phyloP scores from a whole-genome alignment of 2,329 filamentous ascomycete genomes.

The Pseudogymnoascus sp. region DNA sequence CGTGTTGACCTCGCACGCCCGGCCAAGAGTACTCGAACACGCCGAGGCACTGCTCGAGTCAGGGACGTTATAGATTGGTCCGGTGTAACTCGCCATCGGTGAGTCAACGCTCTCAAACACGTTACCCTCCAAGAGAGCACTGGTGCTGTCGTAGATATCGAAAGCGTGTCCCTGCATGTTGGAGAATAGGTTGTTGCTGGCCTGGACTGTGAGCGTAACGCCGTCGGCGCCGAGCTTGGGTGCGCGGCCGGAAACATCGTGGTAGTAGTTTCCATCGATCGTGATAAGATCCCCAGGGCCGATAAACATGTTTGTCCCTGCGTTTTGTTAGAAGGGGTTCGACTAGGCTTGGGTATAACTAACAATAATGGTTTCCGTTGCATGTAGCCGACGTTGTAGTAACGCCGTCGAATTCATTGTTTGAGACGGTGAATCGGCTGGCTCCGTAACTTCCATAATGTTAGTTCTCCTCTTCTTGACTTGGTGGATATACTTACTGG shows the following conservation, averaged over 20 bases:
- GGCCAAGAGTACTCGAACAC: not conserved
- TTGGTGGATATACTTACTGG: not conserved
- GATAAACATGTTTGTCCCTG: constrained; percentile 32
- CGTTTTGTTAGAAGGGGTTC: not conserved
- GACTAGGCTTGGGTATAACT: constrained; percentile 28
- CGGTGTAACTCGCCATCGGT: constrained; percentile 19
- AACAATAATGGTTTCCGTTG: constrained; percentile 42
- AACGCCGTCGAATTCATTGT: constrained; percentile 39
- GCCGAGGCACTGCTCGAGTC: constrained; percentile 14
- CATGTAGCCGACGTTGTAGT: constrained; percentile 38
- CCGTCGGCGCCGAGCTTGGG: constrained; percentile 35
- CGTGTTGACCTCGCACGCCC: not conserved
- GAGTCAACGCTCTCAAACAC: constrained; percentile 36
- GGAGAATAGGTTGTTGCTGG: constrained; percentile 38
- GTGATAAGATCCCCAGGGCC: constrained; percentile 36
- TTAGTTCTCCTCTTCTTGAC: not conserved
- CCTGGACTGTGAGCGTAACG: constrained; percentile 33
- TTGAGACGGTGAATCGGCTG: constrained; percentile 38
- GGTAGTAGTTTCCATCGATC: constrained; percentile 38
- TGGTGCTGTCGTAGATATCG: constrained; percentile 29
- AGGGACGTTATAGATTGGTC: constrained; percentile 16
- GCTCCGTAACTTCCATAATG: constrained; percentile 24
- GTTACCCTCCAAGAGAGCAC: constrained; percentile 39
- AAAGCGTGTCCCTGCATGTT: constrained; percentile 39
- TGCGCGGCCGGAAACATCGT: constrained; percentile 37